Base-by-base conservation (phyloP, 257 asterid species). In the Agastache rugosa region DNA sequence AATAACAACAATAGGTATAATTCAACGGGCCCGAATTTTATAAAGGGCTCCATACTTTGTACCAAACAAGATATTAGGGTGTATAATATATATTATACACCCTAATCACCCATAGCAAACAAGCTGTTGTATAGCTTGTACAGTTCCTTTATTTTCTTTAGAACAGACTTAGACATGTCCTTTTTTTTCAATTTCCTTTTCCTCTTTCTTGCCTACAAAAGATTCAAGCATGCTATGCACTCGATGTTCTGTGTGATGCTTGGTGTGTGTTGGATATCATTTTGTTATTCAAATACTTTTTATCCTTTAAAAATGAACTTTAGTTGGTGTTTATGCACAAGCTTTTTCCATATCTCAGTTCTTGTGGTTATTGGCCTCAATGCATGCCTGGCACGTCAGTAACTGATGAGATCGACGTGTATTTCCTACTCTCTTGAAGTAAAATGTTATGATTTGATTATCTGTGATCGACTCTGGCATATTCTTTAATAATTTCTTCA, bases 221-320 rank as follows among this genome's bases (percentile, higher is more conserved):
- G 71, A 63, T 77, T 77, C 70, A 75, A 51, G 22, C 45, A 59
- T 80, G 31, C 74, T 55, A 27, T n/a, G 20, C 48, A 31, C 72
- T 55, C n/a, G 14, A 59, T 74, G 48, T 63, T 74, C 50, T 51
- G 51, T 64, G 31, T 17, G 50, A 47, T 69, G 54, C 67, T 66
- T 69, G 78, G 58, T 8, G n/a, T n/a, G n/a, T 54, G 78, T 53
- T 45, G 61, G 62, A 66, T 66, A 62, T 10, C 3, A 14, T 47
- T 17, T 54, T 22, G 8, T 31, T 42, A 63, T 58, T 53, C 25
- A 6, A 65, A 63, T 31, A n/a, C 41, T 23, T 48, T 62, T 17
- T 22, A 34, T 39, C 41, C 61, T 67, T 54, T 71, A 4, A 6
- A 29, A 37, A 67, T 58, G 67, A 70, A 75, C 63, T 70, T 60